Percentiles rank a stretch among this genome's conserved stretches.
Conservation (phyloP, 495 filamentous ascomycete species). For the Xylaria flabelliformis region DNA sequence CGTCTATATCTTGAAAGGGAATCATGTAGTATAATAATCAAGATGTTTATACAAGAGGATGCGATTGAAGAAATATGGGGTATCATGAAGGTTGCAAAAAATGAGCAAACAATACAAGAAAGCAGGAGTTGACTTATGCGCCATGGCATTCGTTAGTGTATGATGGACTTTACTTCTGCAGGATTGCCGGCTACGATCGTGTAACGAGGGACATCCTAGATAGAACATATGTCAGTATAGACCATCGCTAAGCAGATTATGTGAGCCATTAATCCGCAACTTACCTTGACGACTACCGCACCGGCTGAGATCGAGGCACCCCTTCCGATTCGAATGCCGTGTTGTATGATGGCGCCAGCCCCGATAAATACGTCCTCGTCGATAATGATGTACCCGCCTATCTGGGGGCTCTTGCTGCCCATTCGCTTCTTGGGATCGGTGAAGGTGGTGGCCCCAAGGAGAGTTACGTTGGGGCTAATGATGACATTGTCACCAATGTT, state of each 20-base stretch:
- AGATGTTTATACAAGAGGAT: conserved; percentile 21
- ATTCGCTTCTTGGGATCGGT: conserved; percentile 77
- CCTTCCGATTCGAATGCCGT: conserved; percentile 80
- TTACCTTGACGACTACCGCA: conserved; percentile 85
- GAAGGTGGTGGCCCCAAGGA: conserved; percentile 77
- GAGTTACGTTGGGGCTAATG: conserved; percentile 86
- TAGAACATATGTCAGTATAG: conserved; percentile 20
- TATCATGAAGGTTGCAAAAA: conserved; percentile 31
- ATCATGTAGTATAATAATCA: conserved; percentile 9
- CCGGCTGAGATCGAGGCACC: conserved; percentile 84
- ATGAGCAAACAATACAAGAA: conserved; percentile 15
- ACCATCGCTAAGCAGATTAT: neutral
- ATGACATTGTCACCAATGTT: conserved; percentile 81
- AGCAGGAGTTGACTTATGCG: conserved; percentile 18
- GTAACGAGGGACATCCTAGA: conserved; percentile 62
- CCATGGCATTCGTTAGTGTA: conserved; percentile 31
- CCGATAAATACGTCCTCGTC: conserved; percentile 89
- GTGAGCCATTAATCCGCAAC: conserved; percentile 28
- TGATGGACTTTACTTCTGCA: conserved; percentile 61
- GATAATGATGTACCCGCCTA: conserved; percentile 77
- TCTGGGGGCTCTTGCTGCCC: conserved; percentile 74
- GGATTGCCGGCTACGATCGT: conserved; percentile 70
- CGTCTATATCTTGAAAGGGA: conserved; percentile 22
- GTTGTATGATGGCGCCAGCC: conserved; percentile 81
- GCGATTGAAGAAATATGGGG: conserved; percentile 22